Percentiles rank a stretch among this genome's conserved stretches.
Conservation (phyloP, 768 basidiomycete genomes). For the Macrolepiota albuminosa region DNA sequence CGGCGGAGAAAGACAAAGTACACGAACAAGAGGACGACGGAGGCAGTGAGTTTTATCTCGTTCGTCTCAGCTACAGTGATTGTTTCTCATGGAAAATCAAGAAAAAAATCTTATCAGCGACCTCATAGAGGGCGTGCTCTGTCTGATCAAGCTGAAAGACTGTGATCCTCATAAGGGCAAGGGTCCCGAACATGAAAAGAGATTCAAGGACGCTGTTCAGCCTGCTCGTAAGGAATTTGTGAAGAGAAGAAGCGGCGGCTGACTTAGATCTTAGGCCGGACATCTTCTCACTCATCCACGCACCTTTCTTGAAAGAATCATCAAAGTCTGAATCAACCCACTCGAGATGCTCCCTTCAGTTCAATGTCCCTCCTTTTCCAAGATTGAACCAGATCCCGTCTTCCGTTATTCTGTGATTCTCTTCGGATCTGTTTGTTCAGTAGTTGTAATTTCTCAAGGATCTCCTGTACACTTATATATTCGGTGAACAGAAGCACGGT, state of each 20-base stretch:
- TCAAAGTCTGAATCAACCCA: background rate
- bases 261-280: background rate
- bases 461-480: too few species aligned
- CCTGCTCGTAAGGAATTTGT: background rate
- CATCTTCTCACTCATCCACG: background rate
- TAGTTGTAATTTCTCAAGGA: background rate
- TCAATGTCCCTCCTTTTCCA: background rate
- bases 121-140: background rate
- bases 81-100: background rate
- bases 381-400: too few species aligned
- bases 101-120: background rate
- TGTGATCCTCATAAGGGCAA: background rate
- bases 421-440: background rate
- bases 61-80: background rate
- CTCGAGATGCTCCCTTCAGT: background rate
- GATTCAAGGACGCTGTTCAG: background rate
- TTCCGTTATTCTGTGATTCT: background rate
- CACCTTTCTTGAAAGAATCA: background rate
- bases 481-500: background rate
- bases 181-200: background rate
- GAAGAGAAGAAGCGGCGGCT: background rate
- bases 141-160: background rate
- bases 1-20: conserved; percentile 2
- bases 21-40: background rate
- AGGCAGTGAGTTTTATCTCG: background rate